Evolutionary conservation across 768 basidiomycete genomes (phyloP).

Genomic region (Auricularia auricula-judae): DNA sequence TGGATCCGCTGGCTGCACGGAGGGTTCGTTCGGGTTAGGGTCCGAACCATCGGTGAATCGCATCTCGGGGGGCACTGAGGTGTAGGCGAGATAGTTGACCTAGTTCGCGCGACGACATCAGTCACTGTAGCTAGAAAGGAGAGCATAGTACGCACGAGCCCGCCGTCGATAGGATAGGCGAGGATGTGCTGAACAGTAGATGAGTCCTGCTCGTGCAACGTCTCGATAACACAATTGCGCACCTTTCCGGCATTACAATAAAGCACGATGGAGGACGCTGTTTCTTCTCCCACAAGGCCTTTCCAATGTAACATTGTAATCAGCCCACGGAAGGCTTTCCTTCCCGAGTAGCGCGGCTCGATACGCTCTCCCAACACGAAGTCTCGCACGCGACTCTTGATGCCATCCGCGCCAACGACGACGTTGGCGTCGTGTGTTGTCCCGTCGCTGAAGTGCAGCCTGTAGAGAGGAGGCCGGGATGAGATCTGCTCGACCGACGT

Average conservation of each 20-base stretch:
- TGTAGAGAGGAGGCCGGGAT: not conserved
- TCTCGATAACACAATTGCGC: not conserved
- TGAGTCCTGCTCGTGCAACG: not conserved
- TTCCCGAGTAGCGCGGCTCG: not conserved
- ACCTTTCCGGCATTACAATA: not conserved
- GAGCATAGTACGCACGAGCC: not conserved
- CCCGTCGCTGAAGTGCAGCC: not conserved
- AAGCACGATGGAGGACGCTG: not conserved
- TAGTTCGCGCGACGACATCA: not conserved
- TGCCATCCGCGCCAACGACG: constrained; percentile 1
- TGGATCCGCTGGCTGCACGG: not conserved
- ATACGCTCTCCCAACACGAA: not conserved
- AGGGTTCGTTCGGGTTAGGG: not conserved
- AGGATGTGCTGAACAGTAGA: not conserved
- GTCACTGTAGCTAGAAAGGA: not conserved
- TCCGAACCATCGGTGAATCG: not conserved
- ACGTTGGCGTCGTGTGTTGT: not conserved
- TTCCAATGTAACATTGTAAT: not conserved
- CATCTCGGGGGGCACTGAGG: not conserved
- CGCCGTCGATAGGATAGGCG: not conserved
- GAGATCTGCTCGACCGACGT: not conserved
- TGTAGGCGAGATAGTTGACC: not conserved
- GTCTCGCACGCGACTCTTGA: not conserved
- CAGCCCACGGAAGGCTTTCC: not conserved
- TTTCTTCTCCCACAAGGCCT: not conserved